These are phyloP conservation scores for Sordariomycetes sp. DNA, from an alignment of 2,329 filamentous ascomycete genomes.

Conservation along the genomic window DNA sequence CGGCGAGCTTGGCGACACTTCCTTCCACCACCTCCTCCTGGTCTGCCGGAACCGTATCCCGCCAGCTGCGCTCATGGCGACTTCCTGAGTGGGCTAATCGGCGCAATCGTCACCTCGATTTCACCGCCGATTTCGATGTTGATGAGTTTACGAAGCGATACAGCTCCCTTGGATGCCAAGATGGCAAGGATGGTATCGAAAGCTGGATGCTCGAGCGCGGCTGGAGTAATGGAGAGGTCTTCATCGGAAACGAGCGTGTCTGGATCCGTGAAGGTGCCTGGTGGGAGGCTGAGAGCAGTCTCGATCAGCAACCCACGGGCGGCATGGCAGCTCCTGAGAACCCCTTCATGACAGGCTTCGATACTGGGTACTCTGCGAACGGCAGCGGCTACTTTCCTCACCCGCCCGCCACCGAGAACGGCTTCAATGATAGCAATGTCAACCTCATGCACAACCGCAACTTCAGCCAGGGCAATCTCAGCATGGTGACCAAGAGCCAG, in stretches of 20 bases:
- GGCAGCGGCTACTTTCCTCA: conserved; percentile 60
- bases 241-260: conserved; percentile 81
- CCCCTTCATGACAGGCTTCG: conserved; percentile 39
- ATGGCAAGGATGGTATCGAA: conserved; percentile 87
- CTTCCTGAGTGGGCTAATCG: conserved; percentile 95
- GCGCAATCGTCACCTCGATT: conserved; percentile 83
- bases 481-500: conserved; percentile 35
- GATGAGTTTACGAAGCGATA: conserved; percentile 88
- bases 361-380: conserved; percentile 61
- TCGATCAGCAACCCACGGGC: conserved; percentile 67
- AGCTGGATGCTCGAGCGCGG: conserved; percentile 90
- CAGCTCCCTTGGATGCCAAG: conserved; percentile 71
- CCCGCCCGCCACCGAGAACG: conserved; percentile 48
- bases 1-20: conserved; percentile 63
- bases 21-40: conserved; percentile 71
- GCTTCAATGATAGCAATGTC: conserved; percentile 53
- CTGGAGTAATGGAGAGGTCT: conserved; percentile 96
- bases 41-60: conserved; percentile 88
- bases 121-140: conserved; percentile 91
- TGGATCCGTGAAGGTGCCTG: conserved; percentile 93
- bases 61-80: conserved; percentile 87
- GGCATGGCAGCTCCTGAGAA: conserved; percentile 34
- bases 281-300: conserved; percentile 97
- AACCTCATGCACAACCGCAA: conserved; percentile 57
- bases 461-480: conserved; percentile 44